Conservation (phyloP, 192 early-diverging fungal species). For the Ramicandelaber brevisporus region DNA sequence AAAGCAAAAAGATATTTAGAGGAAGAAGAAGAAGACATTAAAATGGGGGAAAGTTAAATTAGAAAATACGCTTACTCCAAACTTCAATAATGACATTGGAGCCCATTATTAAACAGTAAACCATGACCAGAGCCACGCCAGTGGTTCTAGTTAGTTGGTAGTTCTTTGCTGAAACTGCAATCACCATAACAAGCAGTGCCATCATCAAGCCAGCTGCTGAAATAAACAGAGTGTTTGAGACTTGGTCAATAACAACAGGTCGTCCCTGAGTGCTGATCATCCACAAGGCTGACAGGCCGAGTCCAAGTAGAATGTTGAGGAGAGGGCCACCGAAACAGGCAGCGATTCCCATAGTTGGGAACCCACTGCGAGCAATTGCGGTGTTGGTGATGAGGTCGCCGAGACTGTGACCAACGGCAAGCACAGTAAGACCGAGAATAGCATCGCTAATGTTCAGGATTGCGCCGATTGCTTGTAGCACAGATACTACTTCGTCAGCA, state of each 20-base stretch:
- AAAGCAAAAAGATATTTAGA: constrained; percentile 1
- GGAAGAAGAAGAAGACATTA: constrained; percentile 2
- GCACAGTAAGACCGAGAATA: constrained; percentile 57
- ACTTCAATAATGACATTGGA: too few species aligned
- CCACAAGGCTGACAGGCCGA: constrained; percentile 49
- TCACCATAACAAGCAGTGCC: too few species aligned
- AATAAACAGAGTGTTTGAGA: too few species aligned
- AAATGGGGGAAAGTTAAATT: too few species aligned
- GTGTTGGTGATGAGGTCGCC: constrained; percentile 86
- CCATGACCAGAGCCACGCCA: too few species aligned
- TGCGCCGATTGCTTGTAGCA: constrained; percentile 57
- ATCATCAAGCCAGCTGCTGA: too few species aligned
- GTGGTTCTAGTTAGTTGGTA: too few species aligned
- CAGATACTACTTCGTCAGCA: constrained; percentile 72
- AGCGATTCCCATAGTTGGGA: constrained; percentile 79
- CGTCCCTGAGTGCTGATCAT: constrained; percentile 15
- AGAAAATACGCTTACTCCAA: too few species aligned
- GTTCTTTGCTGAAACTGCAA: too few species aligned
- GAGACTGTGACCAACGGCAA: constrained; percentile 65
- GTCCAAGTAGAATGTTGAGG: constrained; percentile 65
- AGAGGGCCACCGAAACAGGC: constrained; percentile 88
- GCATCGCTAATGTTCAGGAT: constrained; percentile 53
- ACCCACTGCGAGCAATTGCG: constrained; percentile 73
- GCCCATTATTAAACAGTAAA: too few species aligned
- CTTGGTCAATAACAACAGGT: too few species aligned